A percentile compares a stretch with the other conserved stretches of the same genome.
These are phyloP conservation scores for Agaricus blazei DNA, from an alignment of 768 basidiomycete species.

Conservation along the genomic window DNA sequence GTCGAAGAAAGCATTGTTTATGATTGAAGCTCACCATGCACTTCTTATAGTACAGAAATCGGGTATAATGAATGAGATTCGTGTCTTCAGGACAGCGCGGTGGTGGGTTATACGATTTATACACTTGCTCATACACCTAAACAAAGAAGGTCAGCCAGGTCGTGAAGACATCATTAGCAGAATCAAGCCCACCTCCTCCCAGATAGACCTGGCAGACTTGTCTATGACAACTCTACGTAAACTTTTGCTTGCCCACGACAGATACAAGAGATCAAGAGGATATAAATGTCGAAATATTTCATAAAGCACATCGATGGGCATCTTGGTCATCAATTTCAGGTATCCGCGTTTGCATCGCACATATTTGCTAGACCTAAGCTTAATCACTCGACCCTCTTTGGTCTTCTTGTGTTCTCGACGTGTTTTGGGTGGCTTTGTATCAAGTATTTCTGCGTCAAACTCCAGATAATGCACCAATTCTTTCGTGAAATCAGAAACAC, in stretches of 20 bases:
- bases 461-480: too few species aligned
- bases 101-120: not conserved
- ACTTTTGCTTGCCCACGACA: constrained; percentile 30
- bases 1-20: not conserved
- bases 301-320: constrained; percentile 27
- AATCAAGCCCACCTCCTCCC: constrained; percentile 24
- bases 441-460: too few species aligned
- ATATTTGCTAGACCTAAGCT: too few species aligned
- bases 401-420: too few species aligned
- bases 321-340: constrained; percentile 22
- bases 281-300: constrained; percentile 34
- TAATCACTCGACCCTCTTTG: too few species aligned
- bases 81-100: not conserved
- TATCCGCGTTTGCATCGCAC: constrained; percentile 19
- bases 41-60: not conserved
- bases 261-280: constrained; percentile 33
- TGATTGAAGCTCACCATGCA: not conserved
- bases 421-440: too few species aligned
- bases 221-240: constrained; percentile 28
- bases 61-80: not conserved
- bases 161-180: not conserved
- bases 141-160: not conserved
- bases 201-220: constrained; percentile 17
- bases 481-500: too few species aligned
- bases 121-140: not conserved